These are phyloP conservation scores for Sicyos baderoa DNA, from an alignment of 306 rosid species.

Conservation along the genomic window DNA sequence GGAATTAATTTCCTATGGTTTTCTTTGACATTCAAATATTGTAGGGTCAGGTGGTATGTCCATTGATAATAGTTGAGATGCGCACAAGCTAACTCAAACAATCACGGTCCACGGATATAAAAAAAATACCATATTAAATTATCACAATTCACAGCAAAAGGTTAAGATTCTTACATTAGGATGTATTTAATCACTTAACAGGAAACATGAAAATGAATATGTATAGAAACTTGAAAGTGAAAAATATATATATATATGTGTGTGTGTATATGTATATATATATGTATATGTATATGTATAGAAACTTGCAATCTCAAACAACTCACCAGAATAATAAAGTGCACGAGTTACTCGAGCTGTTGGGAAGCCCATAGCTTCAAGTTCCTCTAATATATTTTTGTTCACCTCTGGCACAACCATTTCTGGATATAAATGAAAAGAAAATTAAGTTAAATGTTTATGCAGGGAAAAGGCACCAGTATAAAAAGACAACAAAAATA, in stretches of 20 bases:
- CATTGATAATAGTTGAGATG: no score
- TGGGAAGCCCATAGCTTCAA: conserved; percentile 84
- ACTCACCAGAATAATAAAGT: conserved; percentile 70
- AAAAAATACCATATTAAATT: background rate
- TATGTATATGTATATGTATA: background rate
- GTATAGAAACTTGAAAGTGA: background rate
- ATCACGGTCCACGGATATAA: no score
- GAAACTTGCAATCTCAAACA: background rate
- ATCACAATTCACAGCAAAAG: background rate
- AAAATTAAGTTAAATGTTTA: background rate
- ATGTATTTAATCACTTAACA: background rate
- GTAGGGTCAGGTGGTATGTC: no score
- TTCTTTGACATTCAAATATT: no score
- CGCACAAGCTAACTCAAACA: no score
- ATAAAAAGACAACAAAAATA: background rate
- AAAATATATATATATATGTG: no score
- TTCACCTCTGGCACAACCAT: conserved; percentile 91
- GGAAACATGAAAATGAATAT: background rate
- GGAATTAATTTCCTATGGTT: no score
- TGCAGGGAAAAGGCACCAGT: background rate
- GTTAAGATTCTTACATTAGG: background rate
- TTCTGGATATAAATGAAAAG: conserved; percentile 39
- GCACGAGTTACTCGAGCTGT: conserved; percentile 72
- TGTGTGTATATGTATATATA: no score
- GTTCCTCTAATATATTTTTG: conserved; percentile 72